Evolutionary conservation across 257 asterid species (phyloP).

Genomic region (Asclepias syriaca): DNA sequence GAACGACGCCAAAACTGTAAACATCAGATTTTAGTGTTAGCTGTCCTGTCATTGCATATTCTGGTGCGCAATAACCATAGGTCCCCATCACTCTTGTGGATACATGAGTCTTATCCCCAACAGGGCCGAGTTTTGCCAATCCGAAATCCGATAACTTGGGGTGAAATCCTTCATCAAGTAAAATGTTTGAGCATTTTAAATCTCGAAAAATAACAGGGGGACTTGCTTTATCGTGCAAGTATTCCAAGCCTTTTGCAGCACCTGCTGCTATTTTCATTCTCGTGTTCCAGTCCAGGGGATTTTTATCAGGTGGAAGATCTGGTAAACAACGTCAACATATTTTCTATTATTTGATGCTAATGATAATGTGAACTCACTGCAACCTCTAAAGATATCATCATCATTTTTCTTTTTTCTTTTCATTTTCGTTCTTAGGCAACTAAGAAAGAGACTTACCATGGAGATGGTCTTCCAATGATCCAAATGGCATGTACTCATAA

Average conservation of each 20-base stretch:
- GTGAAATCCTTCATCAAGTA: constrained; percentile 46
- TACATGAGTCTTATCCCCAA: constrained; percentile 60
- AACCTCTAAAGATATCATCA: neutral
- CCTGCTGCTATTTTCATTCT: constrained; percentile 80
- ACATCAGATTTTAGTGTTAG: constrained; percentile 66
- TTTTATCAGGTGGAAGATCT: constrained; percentile 63
- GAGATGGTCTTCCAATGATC: constrained; percentile 79
- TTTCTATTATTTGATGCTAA: constrained; percentile 3
- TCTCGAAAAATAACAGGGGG: constrained; percentile 76
- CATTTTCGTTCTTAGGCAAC: neutral
- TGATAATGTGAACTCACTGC: neutral
- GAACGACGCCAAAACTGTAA: constrained; percentile 77
- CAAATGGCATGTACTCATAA: constrained; percentile 79
- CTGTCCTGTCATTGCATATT: constrained; percentile 70
- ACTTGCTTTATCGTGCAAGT: constrained; percentile 63
- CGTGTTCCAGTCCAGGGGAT: constrained; percentile 65
- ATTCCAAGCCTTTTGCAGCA: constrained; percentile 73
- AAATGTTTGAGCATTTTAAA: constrained; percentile 60
- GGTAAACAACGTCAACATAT: constrained; percentile 14
- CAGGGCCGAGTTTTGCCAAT: constrained; percentile 68
- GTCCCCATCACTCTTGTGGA: constrained; percentile 78
- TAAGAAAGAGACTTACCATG: constrained; percentile 37
- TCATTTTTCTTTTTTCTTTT: neutral
- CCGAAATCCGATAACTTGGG: constrained; percentile 82
- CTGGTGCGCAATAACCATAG: constrained; percentile 82